Evolutionary conservation across 2,329 filamentous ascomycete genomes (phyloP).

Genomic region (Microsporum ferrugineum): DNA sequence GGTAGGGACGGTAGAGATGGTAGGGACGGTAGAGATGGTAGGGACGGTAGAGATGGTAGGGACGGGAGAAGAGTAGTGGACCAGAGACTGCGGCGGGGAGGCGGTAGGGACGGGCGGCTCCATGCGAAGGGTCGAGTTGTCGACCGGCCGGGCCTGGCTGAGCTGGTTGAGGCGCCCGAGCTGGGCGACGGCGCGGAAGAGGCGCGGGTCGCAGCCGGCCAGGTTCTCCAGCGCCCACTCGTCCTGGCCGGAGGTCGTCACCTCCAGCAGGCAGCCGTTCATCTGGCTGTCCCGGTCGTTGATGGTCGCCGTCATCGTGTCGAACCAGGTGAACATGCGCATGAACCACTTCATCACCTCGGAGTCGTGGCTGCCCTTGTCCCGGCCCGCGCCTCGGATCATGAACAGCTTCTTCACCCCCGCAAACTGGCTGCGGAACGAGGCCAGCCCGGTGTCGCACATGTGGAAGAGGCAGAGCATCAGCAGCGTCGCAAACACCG

Average conservation of each 20-base stretch:
- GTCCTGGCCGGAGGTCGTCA: slow-evolving; percentile 52
- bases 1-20: neutral
- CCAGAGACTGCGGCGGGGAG: slow-evolving; percentile 26
- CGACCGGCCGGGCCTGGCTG: slow-evolving; percentile 50
- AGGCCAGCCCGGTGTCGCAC: slow-evolving; percentile 82
- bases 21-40: neutral
- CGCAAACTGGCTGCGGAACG: slow-evolving; percentile 86
- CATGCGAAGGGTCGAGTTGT: slow-evolving; percentile 16
- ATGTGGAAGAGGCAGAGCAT: slow-evolving; percentile 86
- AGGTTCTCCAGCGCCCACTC: slow-evolving; percentile 71
- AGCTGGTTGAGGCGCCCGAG: slow-evolving; percentile 76
- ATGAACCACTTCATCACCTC: slow-evolving; percentile 71
- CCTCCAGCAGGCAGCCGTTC: slow-evolving; percentile 49
- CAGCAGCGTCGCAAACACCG: slow-evolving; percentile 74
- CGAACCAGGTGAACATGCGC: slow-evolving; percentile 86
- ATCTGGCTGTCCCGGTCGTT: slow-evolving; percentile 86
- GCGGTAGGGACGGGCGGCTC: slow-evolving; percentile 20
- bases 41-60: neutral
- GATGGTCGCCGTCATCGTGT: slow-evolving; percentile 81
- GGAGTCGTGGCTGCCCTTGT: slow-evolving; percentile 42
- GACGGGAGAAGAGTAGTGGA: slow-evolving; percentile 15
- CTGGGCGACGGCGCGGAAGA: slow-evolving; percentile 77
- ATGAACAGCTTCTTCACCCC: slow-evolving; percentile 83
- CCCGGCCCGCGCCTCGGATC: slow-evolving; percentile 54
- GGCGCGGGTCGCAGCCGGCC: slow-evolving; percentile 70